Percentiles rank a stretch among this genome's conserved stretches.
These are phyloP conservation scores for Fusarium sp. DNA, from an alignment of 2,329 filamentous ascomycete species.

Conservation along the genomic window DNA sequence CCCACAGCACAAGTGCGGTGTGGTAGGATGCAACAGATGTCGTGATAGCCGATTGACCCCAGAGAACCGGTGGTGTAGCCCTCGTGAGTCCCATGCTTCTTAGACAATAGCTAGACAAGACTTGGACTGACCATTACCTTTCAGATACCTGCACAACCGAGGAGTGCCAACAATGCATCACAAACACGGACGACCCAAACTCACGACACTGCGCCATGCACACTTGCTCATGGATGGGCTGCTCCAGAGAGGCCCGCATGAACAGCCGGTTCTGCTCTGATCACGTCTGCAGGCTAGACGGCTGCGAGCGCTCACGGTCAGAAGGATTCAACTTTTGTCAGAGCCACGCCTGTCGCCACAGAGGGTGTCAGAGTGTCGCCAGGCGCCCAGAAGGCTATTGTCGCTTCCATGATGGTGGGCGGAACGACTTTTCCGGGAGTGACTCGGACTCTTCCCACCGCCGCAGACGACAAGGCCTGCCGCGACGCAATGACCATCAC, in stretches of 20 bases:
- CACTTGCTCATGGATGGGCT: conserved; percentile 11
- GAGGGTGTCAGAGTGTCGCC: background rate
- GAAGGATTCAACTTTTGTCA: background rate
- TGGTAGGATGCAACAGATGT: background rate
- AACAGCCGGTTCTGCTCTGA: background rate
- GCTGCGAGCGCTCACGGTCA: background rate
- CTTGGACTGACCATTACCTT: background rate
- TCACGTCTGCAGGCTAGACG: conserved; percentile 5
- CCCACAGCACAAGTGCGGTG: conserved; percentile 22
- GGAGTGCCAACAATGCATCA: background rate
- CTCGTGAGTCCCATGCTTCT: conserved; percentile 11
- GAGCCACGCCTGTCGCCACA: conserved; percentile 11
- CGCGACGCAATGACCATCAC: background rate
- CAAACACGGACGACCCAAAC: background rate
- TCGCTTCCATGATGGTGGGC: conserved; percentile 18
- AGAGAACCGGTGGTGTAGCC: conserved; percentile 16
- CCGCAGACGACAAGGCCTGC: background rate
- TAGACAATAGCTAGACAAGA: background rate
- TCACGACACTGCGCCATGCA: conserved; percentile 23
- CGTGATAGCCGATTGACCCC: conserved; percentile 7
- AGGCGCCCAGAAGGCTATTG: conserved; percentile 1
- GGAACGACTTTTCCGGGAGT: background rate
- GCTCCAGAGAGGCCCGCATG: background rate
- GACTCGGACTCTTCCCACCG: background rate
- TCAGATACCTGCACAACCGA: conserved; percentile 25